Evolutionary conservation across 495 filamentous ascomycete genomes (phyloP).

Genomic region (Penicillium atrosanguineum): DNA sequence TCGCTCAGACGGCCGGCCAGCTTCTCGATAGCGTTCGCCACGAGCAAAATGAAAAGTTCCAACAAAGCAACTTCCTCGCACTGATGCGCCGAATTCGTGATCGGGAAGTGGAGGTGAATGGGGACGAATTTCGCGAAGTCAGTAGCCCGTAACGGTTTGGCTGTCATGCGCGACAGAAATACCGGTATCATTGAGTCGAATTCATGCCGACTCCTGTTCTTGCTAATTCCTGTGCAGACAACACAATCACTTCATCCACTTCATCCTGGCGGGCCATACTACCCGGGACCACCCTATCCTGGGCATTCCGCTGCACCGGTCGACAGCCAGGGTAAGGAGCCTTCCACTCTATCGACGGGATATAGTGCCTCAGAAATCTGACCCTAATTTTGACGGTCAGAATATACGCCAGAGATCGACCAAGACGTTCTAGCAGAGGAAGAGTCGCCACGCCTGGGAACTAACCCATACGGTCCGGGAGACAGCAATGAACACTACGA

Average conservation of each 20-base stretch:
- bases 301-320: constrained; percentile 3
- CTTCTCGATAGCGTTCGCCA: constrained; percentile 67
- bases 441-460: constrained; percentile 11
- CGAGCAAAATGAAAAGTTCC: constrained; percentile 70
- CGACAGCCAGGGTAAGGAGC: constrained; percentile 22
- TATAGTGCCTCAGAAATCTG: constrained; percentile 15
- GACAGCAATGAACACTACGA: constrained; percentile 27
- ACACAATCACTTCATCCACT: constrained; percentile 52
- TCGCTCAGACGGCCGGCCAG: constrained; percentile 67
- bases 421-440: constrained; percentile 13
- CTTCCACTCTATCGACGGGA: constrained; percentile 8
- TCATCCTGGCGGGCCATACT: constrained; percentile 50
- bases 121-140: constrained; percentile 55
- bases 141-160: constrained; percentile 44
- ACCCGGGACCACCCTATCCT: constrained; percentile 33
- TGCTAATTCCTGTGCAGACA: constrained; percentile 40
- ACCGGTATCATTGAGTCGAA: constrained; percentile 36
- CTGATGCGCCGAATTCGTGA: constrained; percentile 68
- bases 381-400: constrained; percentile 12
- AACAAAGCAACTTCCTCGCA: constrained; percentile 71
- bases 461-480: constrained; percentile 11
- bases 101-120: constrained; percentile 52
- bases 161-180: constrained; percentile 39
- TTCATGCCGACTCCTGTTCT: constrained; percentile 30
- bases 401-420: constrained; percentile 2